Percentiles rank a stretch among this genome's conserved stretches.
Evolutionary conservation across 495 filamentous ascomycete species (phyloP).

Genomic region (Neurospora terricola): DNA sequence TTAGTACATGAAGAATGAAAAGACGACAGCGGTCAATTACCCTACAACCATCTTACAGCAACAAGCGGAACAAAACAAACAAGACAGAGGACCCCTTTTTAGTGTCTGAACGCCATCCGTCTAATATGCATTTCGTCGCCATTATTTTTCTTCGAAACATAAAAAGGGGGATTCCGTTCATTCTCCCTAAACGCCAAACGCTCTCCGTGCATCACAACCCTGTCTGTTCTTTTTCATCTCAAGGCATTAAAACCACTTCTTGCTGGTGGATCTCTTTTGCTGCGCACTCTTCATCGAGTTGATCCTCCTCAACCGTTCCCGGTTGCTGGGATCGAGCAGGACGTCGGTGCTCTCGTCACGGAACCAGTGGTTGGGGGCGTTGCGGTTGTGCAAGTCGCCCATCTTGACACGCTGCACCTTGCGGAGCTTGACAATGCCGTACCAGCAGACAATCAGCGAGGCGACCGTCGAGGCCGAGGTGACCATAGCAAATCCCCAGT

Average conservation of each 20-base stretch:
- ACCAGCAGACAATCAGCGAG: conserved; percentile 64
- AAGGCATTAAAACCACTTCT: conserved; percentile 21
- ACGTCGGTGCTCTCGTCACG: conserved; percentile 32
- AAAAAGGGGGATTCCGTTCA: background rate
- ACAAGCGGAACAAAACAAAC: background rate
- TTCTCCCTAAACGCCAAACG: background rate
- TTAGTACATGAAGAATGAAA: background rate
- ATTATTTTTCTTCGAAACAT: background rate
- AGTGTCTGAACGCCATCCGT: background rate
- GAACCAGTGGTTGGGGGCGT: conserved; percentile 31
- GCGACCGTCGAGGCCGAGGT: conserved; percentile 60
- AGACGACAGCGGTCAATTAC: background rate
- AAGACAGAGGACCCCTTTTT: background rate
- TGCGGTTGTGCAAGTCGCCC: conserved; percentile 34
- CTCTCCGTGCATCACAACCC: background rate
- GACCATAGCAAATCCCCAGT: conserved; percentile 73
- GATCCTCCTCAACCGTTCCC: conserved; percentile 35
- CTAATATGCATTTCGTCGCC: background rate
- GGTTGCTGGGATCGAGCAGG: conserved; percentile 33
- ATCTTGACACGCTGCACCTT: conserved; percentile 87
- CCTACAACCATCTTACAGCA: background rate
- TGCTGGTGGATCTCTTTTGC: conserved; percentile 13
- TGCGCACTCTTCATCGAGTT: conserved; percentile 34
- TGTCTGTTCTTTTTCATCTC: background rate
- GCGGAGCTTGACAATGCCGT: conserved; percentile 71